A percentile compares a stretch with the other conserved stretches of the same genome.
Conservation (phyloP, 1,139 yeast genomes). For the Pichia sp. region DNA sequence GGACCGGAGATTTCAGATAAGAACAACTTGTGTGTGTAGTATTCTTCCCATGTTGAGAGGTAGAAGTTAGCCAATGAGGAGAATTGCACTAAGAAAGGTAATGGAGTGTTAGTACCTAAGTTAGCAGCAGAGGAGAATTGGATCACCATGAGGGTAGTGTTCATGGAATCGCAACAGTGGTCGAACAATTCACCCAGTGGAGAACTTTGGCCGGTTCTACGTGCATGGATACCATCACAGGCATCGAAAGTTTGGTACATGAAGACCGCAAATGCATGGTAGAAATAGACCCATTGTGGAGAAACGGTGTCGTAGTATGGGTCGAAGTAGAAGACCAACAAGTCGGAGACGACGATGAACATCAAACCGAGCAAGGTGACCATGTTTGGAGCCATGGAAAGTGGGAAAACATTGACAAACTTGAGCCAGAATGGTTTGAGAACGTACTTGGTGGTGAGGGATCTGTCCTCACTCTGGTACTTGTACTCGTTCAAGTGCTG, state of each 20-base stretch:
- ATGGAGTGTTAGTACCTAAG: slow-evolving; percentile 61
- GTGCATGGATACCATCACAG: slow-evolving; percentile 93
- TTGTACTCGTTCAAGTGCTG: slow-evolving; percentile 32
- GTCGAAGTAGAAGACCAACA: slow-evolving; percentile 69
- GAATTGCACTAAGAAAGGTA: slow-evolving; percentile 67
- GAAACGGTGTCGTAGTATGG: slow-evolving; percentile 58
- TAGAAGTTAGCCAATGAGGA: slow-evolving; percentile 81
- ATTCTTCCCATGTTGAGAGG: slow-evolving; percentile 95
- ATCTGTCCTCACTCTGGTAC: slow-evolving; percentile 77
- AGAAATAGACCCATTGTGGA: slow-evolving; percentile 79
- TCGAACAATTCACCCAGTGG: slow-evolving; percentile 95
- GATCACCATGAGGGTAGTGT: slow-evolving; percentile 77
- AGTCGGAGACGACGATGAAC: slow-evolving; percentile 64
- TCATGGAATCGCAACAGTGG: slow-evolving; percentile 89
- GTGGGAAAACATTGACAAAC: slow-evolving; percentile 74
- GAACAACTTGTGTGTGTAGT: slow-evolving; percentile 81
- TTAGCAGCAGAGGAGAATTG: slow-evolving; percentile 73
- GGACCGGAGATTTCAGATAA: slow-evolving; percentile 88
- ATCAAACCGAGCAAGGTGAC: slow-evolving; percentile 77
- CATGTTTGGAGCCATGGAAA: slow-evolving; percentile 86
- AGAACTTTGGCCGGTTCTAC: slow-evolving; percentile 90
- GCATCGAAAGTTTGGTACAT: slow-evolving; percentile 96
- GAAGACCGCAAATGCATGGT: slow-evolving; percentile 82
- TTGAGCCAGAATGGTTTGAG: slow-evolving; percentile 78
- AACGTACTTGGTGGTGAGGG: slow-evolving; percentile 69